Base-by-base conservation (phyloP, 75 land plant species). In the Sequoia sempervirens region DNA sequence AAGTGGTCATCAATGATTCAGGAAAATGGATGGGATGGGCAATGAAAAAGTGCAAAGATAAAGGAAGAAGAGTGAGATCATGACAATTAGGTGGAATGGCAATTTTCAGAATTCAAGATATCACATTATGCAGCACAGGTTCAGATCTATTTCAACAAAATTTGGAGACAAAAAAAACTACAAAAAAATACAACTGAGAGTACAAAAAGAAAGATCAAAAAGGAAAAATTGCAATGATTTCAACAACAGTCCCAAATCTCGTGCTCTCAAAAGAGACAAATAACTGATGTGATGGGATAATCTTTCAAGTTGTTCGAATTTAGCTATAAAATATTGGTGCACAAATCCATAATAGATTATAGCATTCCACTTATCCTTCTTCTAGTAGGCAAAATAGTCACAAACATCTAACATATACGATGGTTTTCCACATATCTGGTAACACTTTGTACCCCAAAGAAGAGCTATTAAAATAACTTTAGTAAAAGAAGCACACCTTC, bases 401-500 rank as follows among this genome's bases (percentile, higher is more conserved):
- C 45, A 75, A 74, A 75, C 7, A 18, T 38, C 43, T 23, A 75
- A 38, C 10, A 40, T 23, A 40, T 20, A 40, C 38, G 23, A 75
- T n/a, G 15, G 58, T 15, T 54, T 3, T 0, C n/a, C 70, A 6
- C 32, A 6, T 7, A 66, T 26, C 70, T 26, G 8, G 2, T 70
- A 70, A 70, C 32, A 70, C 12, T 26, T 78, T 43, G 46, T 18
- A 45, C 30, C 46, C 52, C 52, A 78, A 11, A 78, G 2, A 78
- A 70, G 15, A 70, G 11, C 9, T 20, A 23, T 1, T 23, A 23
- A 61, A 70, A 70, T 5, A 11, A 32, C 7, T 30, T 11, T 70
- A 12, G 12, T 68, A 0, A 70, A 23, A 70, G n/a, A 70, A 70
- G 37, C 83, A 80, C 83, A 95, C 99, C 94, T 88, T 88, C 75